Evolutionary conservation across 1,139 yeast species (phyloP).

Genomic region (Hanseniaspora uvarum): DNA sequence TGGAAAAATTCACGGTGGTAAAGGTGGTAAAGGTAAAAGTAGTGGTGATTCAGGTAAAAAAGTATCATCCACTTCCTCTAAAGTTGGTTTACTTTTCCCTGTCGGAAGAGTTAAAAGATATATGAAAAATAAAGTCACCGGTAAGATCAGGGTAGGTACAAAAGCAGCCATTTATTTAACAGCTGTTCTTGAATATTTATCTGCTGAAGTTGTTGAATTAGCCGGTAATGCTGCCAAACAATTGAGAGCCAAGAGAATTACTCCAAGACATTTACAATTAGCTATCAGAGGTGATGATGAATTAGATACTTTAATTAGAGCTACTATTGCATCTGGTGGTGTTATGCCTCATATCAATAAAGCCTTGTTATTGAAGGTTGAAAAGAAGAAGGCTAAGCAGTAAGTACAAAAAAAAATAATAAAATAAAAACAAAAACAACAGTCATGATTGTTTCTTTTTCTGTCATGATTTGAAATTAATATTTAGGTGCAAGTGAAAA

Average conservation of each 20-base stretch:
- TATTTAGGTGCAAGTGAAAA: not conserved
- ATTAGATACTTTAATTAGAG: slow-evolving; percentile 87
- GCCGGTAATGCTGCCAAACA: slow-evolving; percentile 99
- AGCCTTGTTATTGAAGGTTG: slow-evolving; percentile 84
- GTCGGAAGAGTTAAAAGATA: slow-evolving; percentile 98
- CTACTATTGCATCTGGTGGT: slow-evolving; percentile 99
- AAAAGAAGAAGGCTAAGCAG: slow-evolving; percentile 48
- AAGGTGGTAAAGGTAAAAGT: slow-evolving; percentile 75
- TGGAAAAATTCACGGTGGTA: slow-evolving; percentile 65
- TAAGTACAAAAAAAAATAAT: not conserved
- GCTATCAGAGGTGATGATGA: slow-evolving; percentile 99
- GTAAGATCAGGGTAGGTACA: slow-evolving; percentile 91
- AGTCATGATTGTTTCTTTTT: not conserved
- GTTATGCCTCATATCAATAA: slow-evolving; percentile 95
- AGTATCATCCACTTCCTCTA: slow-evolving; percentile 84
- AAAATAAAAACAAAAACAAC: not conserved
- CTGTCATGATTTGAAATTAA: not conserved
- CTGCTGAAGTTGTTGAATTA: slow-evolving; percentile 96
- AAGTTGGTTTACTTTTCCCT: slow-evolving; percentile 97
- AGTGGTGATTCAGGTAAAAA: slow-evolving; percentile 59
- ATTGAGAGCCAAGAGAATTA: slow-evolving; percentile 93
- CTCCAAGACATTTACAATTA: slow-evolving; percentile 96
- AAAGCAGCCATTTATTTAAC: slow-evolving; percentile 95
- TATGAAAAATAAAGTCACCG: slow-evolving; percentile 81
- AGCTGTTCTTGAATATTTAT: slow-evolving; percentile 91